Conservation (phyloP, 768 basidiomycete species). For the Leccinum uliginosum region DNA sequence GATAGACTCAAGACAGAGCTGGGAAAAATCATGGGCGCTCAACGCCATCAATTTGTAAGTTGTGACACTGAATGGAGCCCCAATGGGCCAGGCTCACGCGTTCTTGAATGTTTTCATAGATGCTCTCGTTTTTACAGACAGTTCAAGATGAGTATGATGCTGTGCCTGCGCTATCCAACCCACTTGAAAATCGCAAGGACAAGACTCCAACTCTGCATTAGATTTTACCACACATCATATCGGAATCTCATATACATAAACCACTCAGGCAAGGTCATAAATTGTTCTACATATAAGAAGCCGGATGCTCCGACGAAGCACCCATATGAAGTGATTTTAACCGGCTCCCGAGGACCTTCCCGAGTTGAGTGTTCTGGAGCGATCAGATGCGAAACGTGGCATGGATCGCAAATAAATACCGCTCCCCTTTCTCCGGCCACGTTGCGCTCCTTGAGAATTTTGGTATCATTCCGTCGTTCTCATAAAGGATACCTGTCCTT, state of each 20-base stretch:
- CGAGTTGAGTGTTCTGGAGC: neutral
- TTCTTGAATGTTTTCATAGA: slow-evolving; percentile 34
- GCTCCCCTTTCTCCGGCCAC: neutral
- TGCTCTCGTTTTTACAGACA: slow-evolving; percentile 57
- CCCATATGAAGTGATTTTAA: neutral
- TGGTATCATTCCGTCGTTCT: neutral
- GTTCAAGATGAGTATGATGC: slow-evolving; percentile 51
- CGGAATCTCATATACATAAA: neutral
- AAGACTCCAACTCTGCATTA: neutral
- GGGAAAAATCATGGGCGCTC: slow-evolving; percentile 64
- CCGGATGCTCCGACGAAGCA: neutral
- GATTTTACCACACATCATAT: neutral
- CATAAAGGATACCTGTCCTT: neutral
- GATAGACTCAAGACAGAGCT: slow-evolving; percentile 73
- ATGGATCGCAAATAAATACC: neutral
- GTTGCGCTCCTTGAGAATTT: neutral
- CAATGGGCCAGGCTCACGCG: slow-evolving; percentile 2
- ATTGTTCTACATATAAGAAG: neutral
- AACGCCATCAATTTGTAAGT: slow-evolving; percentile 67
- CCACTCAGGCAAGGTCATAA: neutral
- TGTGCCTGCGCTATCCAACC: neutral
- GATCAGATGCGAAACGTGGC: neutral
- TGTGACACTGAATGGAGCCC: neutral
- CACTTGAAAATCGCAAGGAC: neutral
- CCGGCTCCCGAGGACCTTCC: neutral